phyloP scores from a whole-genome alignment of 345 rosid genomes.

The Toxicodendron radicans region DNA sequence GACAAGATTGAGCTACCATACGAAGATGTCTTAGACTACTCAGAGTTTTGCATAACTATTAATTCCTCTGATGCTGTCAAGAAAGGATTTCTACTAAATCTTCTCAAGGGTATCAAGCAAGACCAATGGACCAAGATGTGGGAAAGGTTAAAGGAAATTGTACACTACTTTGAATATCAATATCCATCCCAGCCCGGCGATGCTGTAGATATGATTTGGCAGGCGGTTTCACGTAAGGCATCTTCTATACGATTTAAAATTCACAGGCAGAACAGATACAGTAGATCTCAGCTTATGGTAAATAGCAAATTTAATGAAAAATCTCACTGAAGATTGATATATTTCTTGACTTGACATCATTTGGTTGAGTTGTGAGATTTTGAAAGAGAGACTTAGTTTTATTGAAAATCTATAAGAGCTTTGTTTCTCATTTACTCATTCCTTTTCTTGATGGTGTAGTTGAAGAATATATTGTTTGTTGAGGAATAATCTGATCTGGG shows the following conservation, averaged over 20 bases:
- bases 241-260: conserved; percentile 40
- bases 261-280: conserved; percentile 61
- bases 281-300: conserved; percentile 35
- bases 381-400: conserved; percentile 2
- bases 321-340: not conserved
- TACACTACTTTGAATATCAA: conserved; percentile 55
- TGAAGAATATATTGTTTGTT: not conserved
- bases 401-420: conserved; percentile 12
- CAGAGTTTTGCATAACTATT: conserved; percentile 67
- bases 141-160: conserved; percentile 63
- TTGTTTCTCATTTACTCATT: conserved; percentile 9
- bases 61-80: conserved; percentile 69
- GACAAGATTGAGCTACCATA: conserved; percentile 86
- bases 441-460: not conserved
- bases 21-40: conserved; percentile 87
- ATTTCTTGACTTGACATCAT: conserved; percentile 10
- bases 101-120: conserved; percentile 55
- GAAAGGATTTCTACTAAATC: conserved; percentile 60
- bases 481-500: not conserved
- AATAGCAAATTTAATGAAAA: conserved; percentile 10
- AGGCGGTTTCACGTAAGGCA: conserved; percentile 59
- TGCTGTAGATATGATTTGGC: conserved; percentile 92
- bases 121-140: conserved; percentile 75
- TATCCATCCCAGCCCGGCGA: conserved; percentile 76
- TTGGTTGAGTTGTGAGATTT: conserved; percentile 6